Evolutionary conservation across 208 protist species (phyloP).

Genomic region (Acanthamoeba lenticulata): DNA sequence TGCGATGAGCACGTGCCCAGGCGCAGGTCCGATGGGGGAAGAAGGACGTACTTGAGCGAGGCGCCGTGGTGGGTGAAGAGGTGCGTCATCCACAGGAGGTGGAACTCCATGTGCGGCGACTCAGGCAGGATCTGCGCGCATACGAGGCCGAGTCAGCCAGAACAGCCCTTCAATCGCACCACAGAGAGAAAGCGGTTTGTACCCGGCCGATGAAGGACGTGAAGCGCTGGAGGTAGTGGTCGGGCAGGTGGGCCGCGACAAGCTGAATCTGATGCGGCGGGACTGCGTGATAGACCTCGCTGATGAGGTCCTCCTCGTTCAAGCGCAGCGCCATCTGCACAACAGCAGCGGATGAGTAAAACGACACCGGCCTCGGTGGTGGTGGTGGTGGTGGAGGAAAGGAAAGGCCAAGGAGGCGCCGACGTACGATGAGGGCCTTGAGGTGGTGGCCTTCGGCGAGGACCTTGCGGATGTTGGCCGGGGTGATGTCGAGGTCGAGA

Average conservation of each 20-base stretch:
- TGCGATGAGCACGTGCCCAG: not conserved
- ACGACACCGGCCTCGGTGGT: too few relatives aligned
- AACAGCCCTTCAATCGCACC: not conserved
- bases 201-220: constrained; percentile 11
- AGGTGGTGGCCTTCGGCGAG: constrained; percentile 72
- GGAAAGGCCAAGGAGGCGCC: too few relatives aligned
- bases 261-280: constrained; percentile 45
- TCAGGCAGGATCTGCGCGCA: constrained; percentile 55
- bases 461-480: constrained; percentile 69
- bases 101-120: constrained; percentile 78
- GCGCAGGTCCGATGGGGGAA: not conserved
- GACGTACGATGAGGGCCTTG: constrained; percentile 76
- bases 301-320: constrained; percentile 58
- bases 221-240: constrained; percentile 48
- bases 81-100: constrained; percentile 73
- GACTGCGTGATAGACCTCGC: constrained; percentile 50
- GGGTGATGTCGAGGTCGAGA: constrained; percentile 88
- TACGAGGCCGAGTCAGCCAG: not conserved
- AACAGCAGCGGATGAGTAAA: not conserved
- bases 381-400: too few relatives aligned
- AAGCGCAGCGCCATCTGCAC: constrained; percentile 67
- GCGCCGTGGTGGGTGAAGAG: constrained; percentile 75
- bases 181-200: not conserved
- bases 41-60: constrained; percentile 58
- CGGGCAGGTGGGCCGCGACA: not conserved